Conservation (phyloP, 345 rosid genomes). For the Euphorbia lathyris region DNA sequence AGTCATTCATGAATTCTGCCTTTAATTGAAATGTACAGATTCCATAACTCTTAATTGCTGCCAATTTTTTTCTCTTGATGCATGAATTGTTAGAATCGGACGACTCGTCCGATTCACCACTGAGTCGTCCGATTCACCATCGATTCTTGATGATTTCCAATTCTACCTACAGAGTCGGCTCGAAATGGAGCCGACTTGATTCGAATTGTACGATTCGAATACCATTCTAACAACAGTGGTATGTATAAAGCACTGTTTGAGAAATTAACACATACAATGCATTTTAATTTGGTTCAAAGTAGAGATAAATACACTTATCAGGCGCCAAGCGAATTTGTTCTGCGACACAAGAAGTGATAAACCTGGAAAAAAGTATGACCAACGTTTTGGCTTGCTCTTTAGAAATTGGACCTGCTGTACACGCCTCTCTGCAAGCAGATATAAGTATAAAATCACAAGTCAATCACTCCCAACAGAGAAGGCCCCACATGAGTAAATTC, state of each 20-base stretch:
- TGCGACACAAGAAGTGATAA: slow-evolving; percentile 57
- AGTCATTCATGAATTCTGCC: too few species aligned
- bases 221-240: too few species aligned
- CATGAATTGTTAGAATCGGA: too few species aligned
- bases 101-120: too few species aligned
- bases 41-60: too few species aligned
- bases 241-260: background rate
- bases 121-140: too few species aligned
- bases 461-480: background rate
- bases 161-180: too few species aligned
- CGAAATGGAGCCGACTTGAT: too few species aligned
- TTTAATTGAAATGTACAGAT: too few species aligned
- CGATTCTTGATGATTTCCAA: too few species aligned
- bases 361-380: slow-evolving; percentile 47
- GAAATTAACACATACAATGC: background rate
- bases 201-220: too few species aligned
- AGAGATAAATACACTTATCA: slow-evolving; percentile 57
- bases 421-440: slow-evolving; percentile 28
- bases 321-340: slow-evolving; percentile 72
- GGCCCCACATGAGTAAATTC: background rate
- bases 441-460: background rate
- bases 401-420: slow-evolving; percentile 19
- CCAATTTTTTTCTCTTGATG: too few species aligned
- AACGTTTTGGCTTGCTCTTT: slow-evolving; percentile 46
- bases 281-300: background rate